A percentile compares a stretch with the other conserved stretches of the same genome.
Evolutionary conservation across 73 alveolate genomes (phyloP).

Genomic region (Paramecium bursaria): DNA sequence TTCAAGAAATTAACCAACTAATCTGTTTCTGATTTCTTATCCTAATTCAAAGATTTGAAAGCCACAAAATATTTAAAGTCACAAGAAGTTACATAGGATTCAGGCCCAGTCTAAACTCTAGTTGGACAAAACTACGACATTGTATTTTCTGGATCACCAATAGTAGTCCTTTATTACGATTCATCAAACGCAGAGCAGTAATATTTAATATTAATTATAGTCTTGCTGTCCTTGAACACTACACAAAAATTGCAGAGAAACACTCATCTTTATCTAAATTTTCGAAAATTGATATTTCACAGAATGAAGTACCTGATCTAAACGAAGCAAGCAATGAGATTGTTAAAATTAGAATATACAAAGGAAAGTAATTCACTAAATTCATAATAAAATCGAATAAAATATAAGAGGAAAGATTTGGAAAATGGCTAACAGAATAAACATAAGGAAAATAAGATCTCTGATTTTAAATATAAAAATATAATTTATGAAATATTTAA

Average conservation of each 20-base stretch:
- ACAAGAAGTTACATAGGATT: conserved; percentile 9
- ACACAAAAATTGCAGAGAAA: conserved; percentile 11
- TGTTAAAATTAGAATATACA: conserved; percentile 38
- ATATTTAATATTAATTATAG: conserved; percentile 6
- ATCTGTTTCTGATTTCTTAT: conserved; percentile 33
- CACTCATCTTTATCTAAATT: background rate
- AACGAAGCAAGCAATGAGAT: conserved; percentile 3
- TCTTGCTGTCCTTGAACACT: background rate
- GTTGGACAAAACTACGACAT: conserved; percentile 34
- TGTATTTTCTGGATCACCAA: background rate
- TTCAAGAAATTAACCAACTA: background rate
- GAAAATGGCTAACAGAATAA: conserved; percentile 39
- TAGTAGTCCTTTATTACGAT: conserved; percentile 23
- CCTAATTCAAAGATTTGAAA: background rate
- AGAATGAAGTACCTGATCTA: conserved; percentile 45
- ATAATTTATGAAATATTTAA: conserved; percentile 7
- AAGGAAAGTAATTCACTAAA: background rate
- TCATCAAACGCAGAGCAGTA: conserved; percentile 52
- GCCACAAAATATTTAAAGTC: conserved; percentile 43
- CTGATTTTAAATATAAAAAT: conserved; percentile 8
- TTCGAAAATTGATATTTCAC: conserved; percentile 10
- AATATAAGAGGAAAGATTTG: conserved; percentile 40
- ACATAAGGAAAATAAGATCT: conserved; percentile 23
- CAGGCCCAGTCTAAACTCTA: background rate
- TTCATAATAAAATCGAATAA: conserved; percentile 42